Conservation (phyloP, 2,329 filamentous ascomycete species). For the Plenodomus tracheiphilus region DNA sequence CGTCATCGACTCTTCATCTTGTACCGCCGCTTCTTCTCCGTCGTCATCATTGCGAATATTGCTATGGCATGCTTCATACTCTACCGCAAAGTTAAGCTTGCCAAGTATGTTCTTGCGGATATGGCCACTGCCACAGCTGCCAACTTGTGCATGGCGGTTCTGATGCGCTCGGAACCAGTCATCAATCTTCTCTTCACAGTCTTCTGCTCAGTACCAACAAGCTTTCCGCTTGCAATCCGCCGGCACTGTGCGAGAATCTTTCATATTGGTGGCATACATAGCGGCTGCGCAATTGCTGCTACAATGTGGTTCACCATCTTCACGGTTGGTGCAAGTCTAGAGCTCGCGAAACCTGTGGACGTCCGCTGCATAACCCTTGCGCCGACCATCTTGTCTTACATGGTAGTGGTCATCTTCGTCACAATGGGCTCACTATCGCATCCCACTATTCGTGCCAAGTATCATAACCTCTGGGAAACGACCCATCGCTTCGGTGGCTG, state of each 20-base stretch:
- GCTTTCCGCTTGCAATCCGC: constrained; percentile 36
- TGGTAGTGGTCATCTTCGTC: constrained; percentile 34
- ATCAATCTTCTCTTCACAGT: constrained; percentile 42
- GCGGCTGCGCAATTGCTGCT: constrained; percentile 40
- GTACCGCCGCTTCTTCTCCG: constrained; percentile 36
- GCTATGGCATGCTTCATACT: constrained; percentile 32
- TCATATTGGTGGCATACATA: constrained; percentile 45
- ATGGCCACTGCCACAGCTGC: constrained; percentile 44
- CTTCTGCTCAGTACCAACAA: constrained; percentile 40
- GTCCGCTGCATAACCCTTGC: constrained; percentile 22
- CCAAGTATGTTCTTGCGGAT: constrained; percentile 27
- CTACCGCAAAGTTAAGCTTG: constrained; percentile 20
- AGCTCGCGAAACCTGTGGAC: constrained; percentile 29
- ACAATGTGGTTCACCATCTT: constrained; percentile 52
- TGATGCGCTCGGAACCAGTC: constrained; percentile 43
- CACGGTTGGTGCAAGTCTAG: constrained; percentile 40
- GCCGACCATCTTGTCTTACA: constrained; percentile 34
- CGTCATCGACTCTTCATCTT: constrained; percentile 38
- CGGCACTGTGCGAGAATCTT: constrained; percentile 40
- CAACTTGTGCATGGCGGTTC: constrained; percentile 40
- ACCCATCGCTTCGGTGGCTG: constrained; percentile 45
- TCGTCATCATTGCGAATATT: constrained; percentile 33
- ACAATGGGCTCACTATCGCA: constrained; percentile 36
- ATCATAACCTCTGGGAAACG: constrained; percentile 43
- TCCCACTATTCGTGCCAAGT: constrained; percentile 33